Percentiles rank a stretch among this genome's conserved stretches.
Conservation (phyloP, 805 yeast genomes). For the Candida golubevii region DNA sequence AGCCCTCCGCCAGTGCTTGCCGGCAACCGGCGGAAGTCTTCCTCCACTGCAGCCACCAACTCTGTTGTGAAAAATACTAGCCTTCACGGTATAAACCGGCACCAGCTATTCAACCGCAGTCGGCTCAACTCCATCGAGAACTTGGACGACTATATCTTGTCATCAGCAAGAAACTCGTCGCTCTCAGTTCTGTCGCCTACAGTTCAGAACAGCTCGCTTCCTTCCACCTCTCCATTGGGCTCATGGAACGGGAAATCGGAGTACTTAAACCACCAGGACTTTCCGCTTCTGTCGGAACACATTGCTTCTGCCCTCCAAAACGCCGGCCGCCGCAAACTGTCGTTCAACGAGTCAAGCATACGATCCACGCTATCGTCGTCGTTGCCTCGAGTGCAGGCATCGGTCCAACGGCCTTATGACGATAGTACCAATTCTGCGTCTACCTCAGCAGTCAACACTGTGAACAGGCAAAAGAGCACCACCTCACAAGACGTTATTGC, state of each 20-base stretch:
- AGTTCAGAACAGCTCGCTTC: conserved; percentile 17
- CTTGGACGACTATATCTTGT: conserved; percentile 37
- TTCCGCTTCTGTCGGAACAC: conserved; percentile 17
- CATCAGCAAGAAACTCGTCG: conserved; percentile 37
- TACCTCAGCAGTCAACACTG: not conserved
- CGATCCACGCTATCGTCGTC: conserved; percentile 38
- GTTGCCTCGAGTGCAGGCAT: conserved; percentile 13
- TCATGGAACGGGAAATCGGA: conserved; percentile 19
- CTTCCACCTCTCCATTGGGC: conserved; percentile 23
- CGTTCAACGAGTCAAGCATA: conserved; percentile 41
- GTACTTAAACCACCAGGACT: conserved; percentile 7
- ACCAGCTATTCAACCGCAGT: conserved; percentile 34
- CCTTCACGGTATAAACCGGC: conserved; percentile 20
- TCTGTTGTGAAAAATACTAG: conserved; percentile 19
- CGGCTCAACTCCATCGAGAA: conserved; percentile 41
- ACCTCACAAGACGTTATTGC: conserved; percentile 8
- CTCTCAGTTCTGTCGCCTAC: conserved; percentile 27
- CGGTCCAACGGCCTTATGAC: conserved; percentile 5
- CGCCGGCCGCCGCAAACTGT: conserved; percentile 33
- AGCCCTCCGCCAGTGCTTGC: conserved; percentile 34
- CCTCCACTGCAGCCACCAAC: conserved; percentile 21
- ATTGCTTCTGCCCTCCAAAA: conserved; percentile 18
- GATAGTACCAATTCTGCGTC: not conserved
- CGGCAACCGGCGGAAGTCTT: conserved; percentile 25
- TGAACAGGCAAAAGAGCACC: not conserved